A percentile compares a stretch with the other conserved stretches of the same genome.
These are phyloP conservation scores for Phialophora tarda DNA, from an alignment of 2,329 filamentous ascomycete species.

Conservation along the genomic window DNA sequence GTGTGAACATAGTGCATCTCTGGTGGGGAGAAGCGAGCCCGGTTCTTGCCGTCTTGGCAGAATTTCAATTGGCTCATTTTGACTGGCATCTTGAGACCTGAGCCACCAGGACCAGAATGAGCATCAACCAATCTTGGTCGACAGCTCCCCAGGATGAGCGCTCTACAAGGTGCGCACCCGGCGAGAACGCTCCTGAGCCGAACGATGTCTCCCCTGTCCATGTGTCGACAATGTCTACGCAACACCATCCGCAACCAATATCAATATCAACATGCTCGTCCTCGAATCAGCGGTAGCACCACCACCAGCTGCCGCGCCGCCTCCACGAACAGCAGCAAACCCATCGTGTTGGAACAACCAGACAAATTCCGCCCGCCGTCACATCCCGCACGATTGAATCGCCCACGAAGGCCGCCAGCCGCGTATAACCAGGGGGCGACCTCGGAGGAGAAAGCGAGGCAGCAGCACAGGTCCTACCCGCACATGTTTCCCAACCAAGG, in stretches of 20 bases:
- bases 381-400: conserved; percentile 73
- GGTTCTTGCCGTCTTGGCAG: neutral
- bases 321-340: conserved; percentile 51
- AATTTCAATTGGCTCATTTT: neutral
- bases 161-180: conserved; percentile 5
- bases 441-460: conserved; percentile 67
- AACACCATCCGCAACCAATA: conserved; percentile 7
- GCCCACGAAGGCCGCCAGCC: conserved; percentile 64
- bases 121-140: neutral
- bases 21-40: neutral
- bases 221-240: conserved; percentile 50
- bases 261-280: neutral
- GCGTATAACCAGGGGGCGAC: conserved; percentile 54
- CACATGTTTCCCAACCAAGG: conserved; percentile 86
- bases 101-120: neutral
- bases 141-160: conserved; percentile 1
- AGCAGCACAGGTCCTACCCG: conserved; percentile 77
- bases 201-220: conserved; percentile 48
- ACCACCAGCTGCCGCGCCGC: conserved; percentile 17
- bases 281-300: neutral
- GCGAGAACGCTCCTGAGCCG: conserved; percentile 2
- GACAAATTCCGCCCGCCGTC: conserved; percentile 91
- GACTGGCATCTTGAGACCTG: neutral
- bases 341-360: conserved; percentile 80
- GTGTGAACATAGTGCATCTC: neutral